Conservation (phyloP, 2,329 filamentous ascomycete species). For the Diaporthe sp. region DNA sequence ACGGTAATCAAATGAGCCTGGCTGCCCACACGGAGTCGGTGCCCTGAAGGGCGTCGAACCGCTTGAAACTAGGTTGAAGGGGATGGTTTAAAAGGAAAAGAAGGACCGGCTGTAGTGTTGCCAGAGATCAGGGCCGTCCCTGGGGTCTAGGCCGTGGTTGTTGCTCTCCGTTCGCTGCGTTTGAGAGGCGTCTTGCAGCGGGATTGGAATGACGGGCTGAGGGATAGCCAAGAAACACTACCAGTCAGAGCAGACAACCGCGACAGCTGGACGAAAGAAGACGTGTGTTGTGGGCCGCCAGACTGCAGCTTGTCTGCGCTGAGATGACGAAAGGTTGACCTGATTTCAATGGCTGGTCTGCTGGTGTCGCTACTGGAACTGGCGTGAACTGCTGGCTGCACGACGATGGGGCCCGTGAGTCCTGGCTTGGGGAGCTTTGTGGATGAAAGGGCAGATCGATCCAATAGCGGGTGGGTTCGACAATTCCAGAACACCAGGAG, state of each 20-base stretch:
- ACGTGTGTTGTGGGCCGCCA: slow-evolving; percentile 22
- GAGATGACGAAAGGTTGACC: slow-evolving; percentile 24
- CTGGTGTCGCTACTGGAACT: slow-evolving; percentile 28
- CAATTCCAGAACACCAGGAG: slow-evolving; percentile 21
- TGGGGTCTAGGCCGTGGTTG: slow-evolving; percentile 3
- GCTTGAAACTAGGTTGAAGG: slow-evolving; percentile 13
- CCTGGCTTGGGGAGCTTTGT: slow-evolving; percentile 19
- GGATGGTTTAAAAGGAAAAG: slow-evolving; percentile 23
- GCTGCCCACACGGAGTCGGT: slow-evolving; percentile 26
- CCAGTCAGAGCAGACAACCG: slow-evolving; percentile 31
- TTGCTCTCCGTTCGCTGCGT: slow-evolving; percentile 24
- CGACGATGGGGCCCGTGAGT: slow-evolving; percentile 32
- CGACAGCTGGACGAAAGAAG: slow-evolving; percentile 24
- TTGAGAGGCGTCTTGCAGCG: slow-evolving; percentile 29
- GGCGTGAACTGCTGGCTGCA: slow-evolving; percentile 29
- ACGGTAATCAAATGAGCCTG: slow-evolving; percentile 43
- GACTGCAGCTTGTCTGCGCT: slow-evolving; percentile 29
- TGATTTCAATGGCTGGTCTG: slow-evolving; percentile 28
- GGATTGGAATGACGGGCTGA: slow-evolving; percentile 37
- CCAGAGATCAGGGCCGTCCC: slow-evolving; percentile 4
- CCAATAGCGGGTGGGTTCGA: slow-evolving; percentile 32
- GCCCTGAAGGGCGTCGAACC: slow-evolving; percentile 29
- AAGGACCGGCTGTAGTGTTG: slow-evolving; percentile 30
- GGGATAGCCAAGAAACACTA: slow-evolving; percentile 35
- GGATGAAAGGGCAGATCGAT: slow-evolving; percentile 30